Evolutionary conservation across 305 asterid species (phyloP).

Genomic region (Salvia sclarea): DNA sequence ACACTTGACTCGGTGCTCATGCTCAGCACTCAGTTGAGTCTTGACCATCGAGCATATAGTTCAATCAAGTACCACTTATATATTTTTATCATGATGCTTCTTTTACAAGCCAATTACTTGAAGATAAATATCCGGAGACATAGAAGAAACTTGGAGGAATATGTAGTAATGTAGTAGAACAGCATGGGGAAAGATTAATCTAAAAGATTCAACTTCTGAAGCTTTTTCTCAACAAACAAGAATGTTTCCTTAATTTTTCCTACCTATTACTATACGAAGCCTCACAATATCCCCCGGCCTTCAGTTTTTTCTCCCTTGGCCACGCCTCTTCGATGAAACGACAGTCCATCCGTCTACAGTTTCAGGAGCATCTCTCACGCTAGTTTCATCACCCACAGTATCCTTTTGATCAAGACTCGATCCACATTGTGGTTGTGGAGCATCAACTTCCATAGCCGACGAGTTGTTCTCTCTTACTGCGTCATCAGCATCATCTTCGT

Average conservation of each 20-base stretch:
- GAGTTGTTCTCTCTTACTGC: slow-evolving; percentile 21
- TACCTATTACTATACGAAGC: background rate
- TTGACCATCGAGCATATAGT: no score
- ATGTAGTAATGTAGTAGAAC: no score
- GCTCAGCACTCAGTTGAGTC: no score
- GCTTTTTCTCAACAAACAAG: no score
- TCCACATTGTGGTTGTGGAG: slow-evolving; percentile 21
- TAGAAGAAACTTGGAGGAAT: no score
- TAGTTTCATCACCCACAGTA: background rate
- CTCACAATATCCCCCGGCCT: background rate
- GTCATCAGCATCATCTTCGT: slow-evolving; percentile 28
- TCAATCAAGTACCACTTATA: no score
- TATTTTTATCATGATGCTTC: no score
- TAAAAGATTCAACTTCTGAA: no score
- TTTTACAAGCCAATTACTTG: no score
- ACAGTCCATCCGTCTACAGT: slow-evolving; percentile 45
- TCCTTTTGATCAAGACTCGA: slow-evolving; percentile 19
- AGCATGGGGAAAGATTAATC: no score
- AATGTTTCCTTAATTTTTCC: background rate
- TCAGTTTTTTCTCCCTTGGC: slow-evolving; percentile 33
- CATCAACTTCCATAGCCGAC: slow-evolving; percentile 50
- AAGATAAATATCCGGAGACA: no score
- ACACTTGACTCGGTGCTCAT: no score
- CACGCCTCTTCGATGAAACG: slow-evolving; percentile 38
- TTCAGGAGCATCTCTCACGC: slow-evolving; percentile 16